Conservation (phyloP, 192 early-diverging fungal genomes). For the Backusella circina region DNA sequence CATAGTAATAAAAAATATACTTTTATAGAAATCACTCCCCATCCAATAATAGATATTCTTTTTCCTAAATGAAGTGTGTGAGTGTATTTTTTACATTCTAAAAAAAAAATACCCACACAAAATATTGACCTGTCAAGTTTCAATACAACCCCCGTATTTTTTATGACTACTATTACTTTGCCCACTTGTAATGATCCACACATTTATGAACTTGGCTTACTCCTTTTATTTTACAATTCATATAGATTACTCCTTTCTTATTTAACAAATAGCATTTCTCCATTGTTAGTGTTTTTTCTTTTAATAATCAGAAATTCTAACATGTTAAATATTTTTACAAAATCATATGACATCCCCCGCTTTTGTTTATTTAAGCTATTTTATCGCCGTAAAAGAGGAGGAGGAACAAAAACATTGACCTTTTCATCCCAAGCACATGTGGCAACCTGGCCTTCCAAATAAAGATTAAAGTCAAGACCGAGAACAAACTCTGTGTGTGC, state of each 20-base stretch:
- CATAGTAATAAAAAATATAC: neutral
- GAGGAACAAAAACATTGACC: constrained; percentile 62
- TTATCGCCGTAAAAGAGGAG: constrained; percentile 29
- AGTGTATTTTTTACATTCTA: neutral
- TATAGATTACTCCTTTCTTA: neutral
- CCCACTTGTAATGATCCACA: neutral
- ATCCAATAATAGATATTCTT: too few species aligned
- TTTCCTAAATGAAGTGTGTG: too few species aligned
- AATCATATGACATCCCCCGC: neutral
- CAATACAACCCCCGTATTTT: neutral
- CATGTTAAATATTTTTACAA: neutral
- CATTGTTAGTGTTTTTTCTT: neutral
- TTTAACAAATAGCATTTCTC: neutral
- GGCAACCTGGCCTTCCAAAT: constrained; percentile 80
- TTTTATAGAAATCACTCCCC: neutral
- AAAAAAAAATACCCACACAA: neutral
- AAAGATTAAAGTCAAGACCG: constrained; percentile 91
- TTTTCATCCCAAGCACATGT: constrained; percentile 97
- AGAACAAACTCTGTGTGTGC: constrained; percentile 95
- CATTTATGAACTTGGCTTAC: neutral
- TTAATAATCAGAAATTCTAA: neutral
- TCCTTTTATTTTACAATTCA: neutral
- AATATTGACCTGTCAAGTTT: neutral
- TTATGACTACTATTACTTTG: neutral
- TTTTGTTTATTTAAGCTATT: neutral